phyloP scores from a whole-genome alignment of 176 grass and related monocot species.

The Alloteropsis semialata region DNA sequence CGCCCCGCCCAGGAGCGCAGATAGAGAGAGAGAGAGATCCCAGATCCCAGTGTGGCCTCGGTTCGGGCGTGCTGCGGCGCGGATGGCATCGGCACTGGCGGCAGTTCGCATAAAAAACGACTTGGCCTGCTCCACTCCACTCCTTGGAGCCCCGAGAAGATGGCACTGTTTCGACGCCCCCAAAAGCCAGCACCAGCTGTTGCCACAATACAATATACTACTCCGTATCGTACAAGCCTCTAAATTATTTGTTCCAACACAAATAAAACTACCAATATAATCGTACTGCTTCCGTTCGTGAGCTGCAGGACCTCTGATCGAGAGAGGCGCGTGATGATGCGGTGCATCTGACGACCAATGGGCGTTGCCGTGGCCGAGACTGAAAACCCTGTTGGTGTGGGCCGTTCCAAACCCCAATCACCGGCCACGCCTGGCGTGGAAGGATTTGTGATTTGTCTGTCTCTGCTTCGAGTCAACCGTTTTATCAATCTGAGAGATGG shows the following conservation, averaged over 20 bases:
- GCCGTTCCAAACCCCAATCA: neutral
- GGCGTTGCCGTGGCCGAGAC: neutral
- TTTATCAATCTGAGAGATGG: neutral
- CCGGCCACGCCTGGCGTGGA: neutral
- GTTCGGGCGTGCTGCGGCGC: neutral
- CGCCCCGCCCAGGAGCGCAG: no score
- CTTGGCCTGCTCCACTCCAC: neutral
- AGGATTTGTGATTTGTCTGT: no score
- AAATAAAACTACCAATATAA: neutral
- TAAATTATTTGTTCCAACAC: neutral
- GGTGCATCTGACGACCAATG: neutral
- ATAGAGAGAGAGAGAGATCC: no score
- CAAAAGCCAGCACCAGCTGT: slow-evolving; percentile 31
- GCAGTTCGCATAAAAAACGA: slow-evolving; percentile 5
- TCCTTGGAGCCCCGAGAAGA: slow-evolving; percentile 41
- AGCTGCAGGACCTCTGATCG: neutral
- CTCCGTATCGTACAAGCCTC: neutral
- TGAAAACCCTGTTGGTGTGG: neutral
- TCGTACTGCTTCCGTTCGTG: neutral
- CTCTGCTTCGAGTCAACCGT: neutral
- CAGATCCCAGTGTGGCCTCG: no score
- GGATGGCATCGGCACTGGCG: neutral
- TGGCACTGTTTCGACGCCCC: slow-evolving; percentile 11
- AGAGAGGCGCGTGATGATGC: neutral
- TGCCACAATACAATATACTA: no score